Base-by-base conservation (phyloP, 192 early-diverging fungal genomes). In the Coemansia sp. region DNA sequence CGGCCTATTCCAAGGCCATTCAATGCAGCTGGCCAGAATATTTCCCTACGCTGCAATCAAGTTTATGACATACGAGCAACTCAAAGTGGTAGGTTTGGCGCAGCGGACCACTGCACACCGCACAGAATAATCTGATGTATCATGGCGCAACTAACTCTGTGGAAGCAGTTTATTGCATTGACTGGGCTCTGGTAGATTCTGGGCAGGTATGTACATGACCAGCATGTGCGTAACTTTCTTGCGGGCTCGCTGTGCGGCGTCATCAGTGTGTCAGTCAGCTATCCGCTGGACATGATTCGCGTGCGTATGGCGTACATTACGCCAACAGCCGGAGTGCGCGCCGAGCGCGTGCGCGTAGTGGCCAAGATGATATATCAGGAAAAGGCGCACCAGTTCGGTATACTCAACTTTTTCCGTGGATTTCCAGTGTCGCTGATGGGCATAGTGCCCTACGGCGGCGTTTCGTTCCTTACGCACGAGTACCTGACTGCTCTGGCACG, bases 41-140 rank as follows among this genome's bases (percentile, higher is more conserved):
- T 97, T 97, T 71, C 97, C 97, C 4, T 99, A 97, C 67, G 92
- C 93, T 0, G 92, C 94, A 8, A 91, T 99, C 72, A 97, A 97
- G 72, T 99, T 96, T 67, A 94, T 96, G 85, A 88, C 88, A 7
- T 96, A 93, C 71, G 97, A 99, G 82, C 95, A 99, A 75, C 89
- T 87, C 61, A 83, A 85, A 61, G 61, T 76, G 47, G 81, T 83
- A 52, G 24, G 50, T 52, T 24, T 23, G 40, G 15, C 40, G 11
- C 40, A 4, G 15, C 4, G 4, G 40, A 4, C 11, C 40, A 42
- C 0, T 42, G 40, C 40, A 42, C 15, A n/a, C 14, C 12, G 40
- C 15, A 42, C 40, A 42, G 14, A 0, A n/a, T n/a, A 42, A n/a
- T 15, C 11, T 42, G 40, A n/a, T 42, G 40, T 42, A 42, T 11